phyloP scores from a whole-genome alignment of 768 basidiomycete genomes.

The Agaricus sinodeliciosus region DNA sequence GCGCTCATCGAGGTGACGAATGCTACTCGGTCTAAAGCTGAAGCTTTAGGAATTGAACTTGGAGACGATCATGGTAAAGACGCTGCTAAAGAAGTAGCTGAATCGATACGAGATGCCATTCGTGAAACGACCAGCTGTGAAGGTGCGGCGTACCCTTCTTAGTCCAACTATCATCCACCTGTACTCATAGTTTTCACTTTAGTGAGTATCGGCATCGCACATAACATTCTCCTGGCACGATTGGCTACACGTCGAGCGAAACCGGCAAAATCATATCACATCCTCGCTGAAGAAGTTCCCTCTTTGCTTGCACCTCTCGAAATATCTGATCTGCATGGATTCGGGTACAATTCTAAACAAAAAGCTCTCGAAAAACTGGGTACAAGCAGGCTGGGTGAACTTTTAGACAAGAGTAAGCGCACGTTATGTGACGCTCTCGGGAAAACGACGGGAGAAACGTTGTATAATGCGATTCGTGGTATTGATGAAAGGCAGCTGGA shows the following conservation, averaged over 20 bases:
- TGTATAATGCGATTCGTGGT: conserved; percentile 81
- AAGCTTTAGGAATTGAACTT: neutral
- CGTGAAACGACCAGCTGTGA: conserved; percentile 78
- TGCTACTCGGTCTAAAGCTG: conserved; percentile 31
- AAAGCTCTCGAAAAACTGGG: conserved; percentile 82
- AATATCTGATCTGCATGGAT: conserved; percentile 81
- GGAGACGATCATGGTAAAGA: conserved; percentile 31
- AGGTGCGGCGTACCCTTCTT: conserved; percentile 35
- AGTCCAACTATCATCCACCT: neutral
- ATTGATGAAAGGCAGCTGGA: conserved; percentile 77
- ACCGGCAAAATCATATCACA: conserved; percentile 81
- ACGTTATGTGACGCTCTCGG: conserved; percentile 71
- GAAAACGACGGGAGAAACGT: conserved; percentile 71
- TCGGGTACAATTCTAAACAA: conserved; percentile 67
- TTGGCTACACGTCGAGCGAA: conserved; percentile 90
- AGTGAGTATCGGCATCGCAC: conserved; percentile 91
- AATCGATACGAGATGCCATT: conserved; percentile 73
- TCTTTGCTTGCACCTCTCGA: conserved; percentile 59
- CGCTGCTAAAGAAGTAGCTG: conserved; percentile 72
- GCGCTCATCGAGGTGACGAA: conserved; percentile 85
- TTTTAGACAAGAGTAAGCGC: conserved; percentile 55
- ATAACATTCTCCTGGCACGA: conserved; percentile 90
- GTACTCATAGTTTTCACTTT: neutral
- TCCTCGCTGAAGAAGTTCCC: conserved; percentile 45
- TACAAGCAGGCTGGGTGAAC: conserved; percentile 60